phyloP scores from a whole-genome alignment of 2,329 filamentous ascomycete genomes.

The Dactylellina sp. region DNA sequence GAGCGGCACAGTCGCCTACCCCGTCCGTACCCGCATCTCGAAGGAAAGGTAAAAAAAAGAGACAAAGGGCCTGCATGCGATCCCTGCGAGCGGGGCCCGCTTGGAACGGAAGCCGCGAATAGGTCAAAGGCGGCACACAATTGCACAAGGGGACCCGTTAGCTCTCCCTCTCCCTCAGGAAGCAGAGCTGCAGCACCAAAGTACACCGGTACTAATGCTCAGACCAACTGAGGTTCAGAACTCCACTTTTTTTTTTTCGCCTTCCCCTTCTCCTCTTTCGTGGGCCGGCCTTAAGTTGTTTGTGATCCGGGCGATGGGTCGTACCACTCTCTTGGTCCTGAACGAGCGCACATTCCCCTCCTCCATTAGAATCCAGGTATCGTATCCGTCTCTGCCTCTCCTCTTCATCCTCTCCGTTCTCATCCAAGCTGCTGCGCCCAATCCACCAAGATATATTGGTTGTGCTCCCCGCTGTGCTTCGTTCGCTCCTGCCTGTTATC shows the following conservation, averaged over 20 bases:
- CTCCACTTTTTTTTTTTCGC: not conserved
- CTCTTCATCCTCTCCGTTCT: not conserved
- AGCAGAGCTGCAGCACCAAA: no score
- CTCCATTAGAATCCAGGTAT: no score
- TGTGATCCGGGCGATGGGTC: not conserved
- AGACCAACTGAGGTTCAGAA: not conserved
- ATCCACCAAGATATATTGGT: no score
- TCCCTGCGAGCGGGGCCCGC: constrained; percentile 4
- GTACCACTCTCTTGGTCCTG: no score
- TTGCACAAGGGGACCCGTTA: no score
- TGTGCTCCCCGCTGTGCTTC: no score
- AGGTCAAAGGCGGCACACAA: constrained; percentile 10
- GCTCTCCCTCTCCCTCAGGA: no score
- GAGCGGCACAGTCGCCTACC: no score
- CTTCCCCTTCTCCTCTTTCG: not conserved
- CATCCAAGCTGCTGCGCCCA: not conserved
- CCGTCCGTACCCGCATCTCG: no score
- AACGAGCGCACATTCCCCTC: no score
- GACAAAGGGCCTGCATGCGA: not conserved
- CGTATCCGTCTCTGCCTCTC: not conserved
- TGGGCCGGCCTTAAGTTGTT: not conserved
- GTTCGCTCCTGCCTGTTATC: no score
- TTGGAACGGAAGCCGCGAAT: constrained; percentile 4
- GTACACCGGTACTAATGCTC: not conserved
- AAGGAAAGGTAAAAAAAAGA: not conserved